Evolutionary conservation across 2,329 filamentous ascomycete genomes (phyloP), one percentile per base, ranked within the genome.

Genomic region (Davidsoniella neocaledoniae): DNA sequence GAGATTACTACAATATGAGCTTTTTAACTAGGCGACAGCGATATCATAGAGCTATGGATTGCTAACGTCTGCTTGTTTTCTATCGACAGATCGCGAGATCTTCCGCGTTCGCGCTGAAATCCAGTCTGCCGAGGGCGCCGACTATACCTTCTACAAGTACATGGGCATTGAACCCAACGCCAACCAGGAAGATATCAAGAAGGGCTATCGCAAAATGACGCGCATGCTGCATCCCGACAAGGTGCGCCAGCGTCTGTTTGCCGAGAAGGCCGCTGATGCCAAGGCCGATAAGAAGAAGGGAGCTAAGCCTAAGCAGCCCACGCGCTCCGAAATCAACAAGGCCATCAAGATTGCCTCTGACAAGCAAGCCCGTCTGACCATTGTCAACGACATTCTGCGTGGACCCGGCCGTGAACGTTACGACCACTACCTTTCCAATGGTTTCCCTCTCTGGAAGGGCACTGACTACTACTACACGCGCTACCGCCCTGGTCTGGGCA

Each of bases 391-490:
- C 60, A 83, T 98, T 60, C 79, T 98, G 48, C 80, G 84, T 58
- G 86, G 90, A 1, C 70, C 83, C 2, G 76, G 76, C 49, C 77
- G 91, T 55, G 83, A 86, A 57, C 83, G 91, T 55, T 98, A 98
- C 66, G 90, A 98, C 63, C 83, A 95, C 65, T 98, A 96, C 69
- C 67, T 96, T 54, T 68, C 71, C 63, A 87, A 96, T 65, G 91
- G 91, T 54, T 98, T 98, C 69, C 91, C 91, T 29, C 78, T 77
- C 50, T 98, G 91, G 91, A 88, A 90, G 69, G 91, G 91, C 52
- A 95, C 90, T 42, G 90, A 91, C 55, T 98, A 98, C 74, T 98
- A 96, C 74, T 98, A 98, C 70, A 80, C 79, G 59, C 81, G 91
- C 52, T 95, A 90, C 73, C 78, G 91, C 17, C 91, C 91, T 1